Base-by-base conservation (phyloP, 1,139 yeast species). In the Meyerozyma sp. region DNA sequence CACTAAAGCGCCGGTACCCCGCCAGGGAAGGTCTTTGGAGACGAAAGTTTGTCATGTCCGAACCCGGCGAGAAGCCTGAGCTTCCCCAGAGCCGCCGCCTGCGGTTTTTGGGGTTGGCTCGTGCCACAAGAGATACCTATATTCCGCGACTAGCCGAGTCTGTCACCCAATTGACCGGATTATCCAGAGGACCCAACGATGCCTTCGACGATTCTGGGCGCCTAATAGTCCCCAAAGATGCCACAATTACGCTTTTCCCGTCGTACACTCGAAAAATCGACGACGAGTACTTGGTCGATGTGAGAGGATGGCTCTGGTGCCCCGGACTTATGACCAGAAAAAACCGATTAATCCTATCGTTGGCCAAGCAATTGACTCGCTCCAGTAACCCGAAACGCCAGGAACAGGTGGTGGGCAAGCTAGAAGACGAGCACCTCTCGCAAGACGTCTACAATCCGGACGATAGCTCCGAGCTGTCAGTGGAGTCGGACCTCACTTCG, bases 281-380 rank as follows among this genome's bases (percentile, higher is more conserved):
- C 0, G 57, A 52, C 14, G 63, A 62, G 8, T 81, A 66, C 56
- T 70, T 74, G 41, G 82, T 90, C 1, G 81, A 82, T 42, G 79
- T 89, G 2, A 75, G 86, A 40, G 96, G 96, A 3, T 79, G 85
- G 77, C 72, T 88, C 8, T 79, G 74, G 46, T 71, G 87, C 38
- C 90, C 90, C 0, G 94, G 93, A 1, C 70, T 74, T 8, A 75
- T 82, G 71, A 77, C 80, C 27, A 68, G 95, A 41, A 86, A 85
- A 56, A 86, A 89, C 58, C 67, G 83, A 49, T 62, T 90, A 43
- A 69, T 89, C 29, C 58, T 85, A 34, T 75, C 90, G 1, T 66
- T 90, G 32, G 87, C 91, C 2, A 80, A 81, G 51, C 89, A 85
- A 57, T 68, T 88, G 44, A 78, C 87, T 3, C 80, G 81, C 48